Evolutionary conservation across 75 land plant genomes (phyloP).

Genomic region (Azolla pinnata): DNA sequence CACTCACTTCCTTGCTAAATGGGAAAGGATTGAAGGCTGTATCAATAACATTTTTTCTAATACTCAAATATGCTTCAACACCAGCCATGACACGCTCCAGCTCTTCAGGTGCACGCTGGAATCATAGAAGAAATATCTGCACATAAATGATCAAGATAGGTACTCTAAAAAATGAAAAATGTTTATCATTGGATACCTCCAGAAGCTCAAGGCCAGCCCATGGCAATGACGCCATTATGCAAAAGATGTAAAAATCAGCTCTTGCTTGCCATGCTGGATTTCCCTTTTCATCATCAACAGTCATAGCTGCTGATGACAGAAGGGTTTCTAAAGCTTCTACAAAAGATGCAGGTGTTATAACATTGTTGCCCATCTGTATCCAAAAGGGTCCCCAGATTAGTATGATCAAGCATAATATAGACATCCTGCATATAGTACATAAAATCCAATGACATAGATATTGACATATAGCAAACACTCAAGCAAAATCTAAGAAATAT

Average conservation of each 20-base stretch:
- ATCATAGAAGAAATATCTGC: not conserved
- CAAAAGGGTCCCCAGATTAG: too few relatives aligned
- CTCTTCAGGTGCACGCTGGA: conserved; percentile 87
- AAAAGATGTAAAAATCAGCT: conserved; percentile 88
- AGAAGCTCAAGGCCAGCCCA: conserved; percentile 84
- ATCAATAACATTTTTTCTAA: conserved; percentile 50
- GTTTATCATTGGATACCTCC: too few relatives aligned
- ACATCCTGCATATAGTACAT: too few relatives aligned
- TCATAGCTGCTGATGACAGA: conserved; percentile 88
- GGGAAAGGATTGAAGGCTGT: conserved; percentile 33
- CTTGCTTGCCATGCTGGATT: conserved; percentile 95
- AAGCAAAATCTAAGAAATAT: not conserved
- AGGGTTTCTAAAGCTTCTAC: conserved; percentile 80
- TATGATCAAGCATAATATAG: too few relatives aligned
- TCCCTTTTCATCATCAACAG: conserved; percentile 92
- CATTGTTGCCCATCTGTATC: conserved; percentile 90
- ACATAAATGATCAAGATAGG: not conserved
- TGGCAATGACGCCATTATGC: conserved; percentile 86
- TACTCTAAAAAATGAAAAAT: too few relatives aligned
- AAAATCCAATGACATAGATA: too few relatives aligned
- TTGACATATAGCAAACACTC: too few relatives aligned
- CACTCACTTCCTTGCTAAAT: conserved; percentile 16
- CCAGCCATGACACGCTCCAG: conserved; percentile 84
- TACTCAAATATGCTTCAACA: conserved; percentile 75
- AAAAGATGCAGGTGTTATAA: conserved; percentile 61